Base-by-base conservation (phyloP, 78 protist genomes). In the Parvularia atlantis region DNA sequence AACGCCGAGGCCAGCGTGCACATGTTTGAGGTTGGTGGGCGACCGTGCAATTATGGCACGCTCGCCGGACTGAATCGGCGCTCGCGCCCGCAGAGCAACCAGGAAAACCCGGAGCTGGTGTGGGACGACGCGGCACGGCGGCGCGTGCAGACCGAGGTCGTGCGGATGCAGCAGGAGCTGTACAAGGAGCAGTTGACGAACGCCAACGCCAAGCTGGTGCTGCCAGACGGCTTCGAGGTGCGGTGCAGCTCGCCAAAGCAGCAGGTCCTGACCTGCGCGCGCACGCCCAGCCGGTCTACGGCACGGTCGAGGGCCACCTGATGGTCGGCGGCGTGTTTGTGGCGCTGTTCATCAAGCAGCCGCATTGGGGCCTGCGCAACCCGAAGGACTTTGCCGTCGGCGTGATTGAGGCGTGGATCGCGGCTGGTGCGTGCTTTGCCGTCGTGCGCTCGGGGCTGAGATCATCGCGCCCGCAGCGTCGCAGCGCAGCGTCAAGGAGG, bases 361-460 rank as follows among this genome's bases (percentile, higher is more conserved):
- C 91, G 1, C 61, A 72, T 11, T 86, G 91, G 91, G 69, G 82
- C 26, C 50, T 86, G 10, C 73, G 91, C 33, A 74, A 81, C 39
- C 91, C 91, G 30, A 16, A 76, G 28, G 57, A 78, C 56, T 86
- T 81, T 75, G 43, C 71, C 46, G 40, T 60, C 19, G 86, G 71
- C 5, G 72, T 83, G 6, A 37, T 86, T 22, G 69, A 67, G 31
- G 11, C 33, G 64, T 41, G 46, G 46, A 41, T 41, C 9, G 9
- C 46, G 9, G 4, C 19, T 10, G 9, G 46, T 9, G 46, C 46
- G 46, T 41, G 46, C 44, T 46, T 14, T 46, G 53, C 53, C 53
- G 1, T 46, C 24, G 4, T 46, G 7, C 19, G 53, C 53, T 46
- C 7, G 53, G 4, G 44, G 44, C 44, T 2, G 44, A 40, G 2